Percentiles rank a stretch among this genome's conserved stretches.
phyloP scores from a whole-genome alignment of 1,139 yeast species.

The Hansenula lynferdii region DNA sequence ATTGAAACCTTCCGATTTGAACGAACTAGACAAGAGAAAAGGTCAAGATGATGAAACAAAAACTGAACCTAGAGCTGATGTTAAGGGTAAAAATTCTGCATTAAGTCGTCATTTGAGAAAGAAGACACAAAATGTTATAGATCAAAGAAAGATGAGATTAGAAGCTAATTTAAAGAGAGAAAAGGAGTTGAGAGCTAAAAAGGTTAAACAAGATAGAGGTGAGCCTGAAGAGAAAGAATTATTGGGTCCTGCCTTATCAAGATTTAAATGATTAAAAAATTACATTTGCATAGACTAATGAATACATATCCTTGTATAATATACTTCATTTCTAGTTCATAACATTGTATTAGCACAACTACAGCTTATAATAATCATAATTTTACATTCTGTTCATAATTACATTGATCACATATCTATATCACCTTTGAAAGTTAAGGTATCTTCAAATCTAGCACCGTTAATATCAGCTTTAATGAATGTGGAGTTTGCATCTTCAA shows the following conservation, averaged over 20 bases:
- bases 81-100: constrained; percentile 78
- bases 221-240: constrained; percentile 46
- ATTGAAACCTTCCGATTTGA: constrained; percentile 56
- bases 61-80: constrained; percentile 52
- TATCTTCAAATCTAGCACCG: constrained; percentile 65
- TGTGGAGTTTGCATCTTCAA: constrained; percentile 1
- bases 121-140: constrained; percentile 81
- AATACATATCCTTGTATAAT: too few species aligned
- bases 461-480: constrained; percentile 47
- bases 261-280: constrained; percentile 50
- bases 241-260: constrained; percentile 52
- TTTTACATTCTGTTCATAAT: background rate
- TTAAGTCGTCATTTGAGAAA: constrained; percentile 78
- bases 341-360: too few species aligned
- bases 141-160: constrained; percentile 79
- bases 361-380: too few species aligned
- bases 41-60: constrained; percentile 34
- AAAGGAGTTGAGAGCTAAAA: constrained; percentile 63
- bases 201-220: constrained; percentile 43
- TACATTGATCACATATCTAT: constrained; percentile 47
- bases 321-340: too few species aligned
- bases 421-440: constrained; percentile 66
- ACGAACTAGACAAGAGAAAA: constrained; percentile 36
- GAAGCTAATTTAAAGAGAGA: constrained; percentile 74
- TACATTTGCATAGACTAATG: too few species aligned